phyloP scores from a whole-genome alignment of 352 stramenopile genomes.

The Peronospora belbahrii region DNA sequence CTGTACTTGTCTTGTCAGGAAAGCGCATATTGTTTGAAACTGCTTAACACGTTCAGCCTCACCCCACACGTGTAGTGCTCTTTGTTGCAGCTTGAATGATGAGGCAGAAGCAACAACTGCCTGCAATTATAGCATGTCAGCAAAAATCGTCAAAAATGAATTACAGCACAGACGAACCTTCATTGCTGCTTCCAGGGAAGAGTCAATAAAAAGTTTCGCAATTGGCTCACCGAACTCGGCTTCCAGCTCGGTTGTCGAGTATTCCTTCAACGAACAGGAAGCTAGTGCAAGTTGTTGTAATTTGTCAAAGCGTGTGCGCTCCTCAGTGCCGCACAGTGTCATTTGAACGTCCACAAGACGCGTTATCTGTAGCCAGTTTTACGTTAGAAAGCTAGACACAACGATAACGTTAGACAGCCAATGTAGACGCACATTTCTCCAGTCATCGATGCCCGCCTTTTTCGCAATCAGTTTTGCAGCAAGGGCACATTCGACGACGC shows the following conservation, averaged over 20 bases:
- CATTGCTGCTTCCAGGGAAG: conserved; percentile 22
- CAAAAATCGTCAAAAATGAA: background rate
- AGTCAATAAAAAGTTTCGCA: conserved; percentile 24
- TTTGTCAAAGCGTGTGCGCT: conserved; percentile 12
- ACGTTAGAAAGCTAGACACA: background rate
- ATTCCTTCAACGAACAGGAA: conserved; percentile 23
- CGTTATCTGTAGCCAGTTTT: conserved; percentile 27
- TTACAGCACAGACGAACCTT: conserved; percentile 19
- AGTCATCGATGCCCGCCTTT: conserved; percentile 24
- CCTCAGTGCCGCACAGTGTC: conserved; percentile 7
- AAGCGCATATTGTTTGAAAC: conserved; percentile 31
- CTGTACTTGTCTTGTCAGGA: conserved; percentile 1
- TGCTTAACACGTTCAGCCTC: conserved; percentile 55
- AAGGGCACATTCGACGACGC: conserved; percentile 69
- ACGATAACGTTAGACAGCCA: background rate
- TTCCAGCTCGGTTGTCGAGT: conserved; percentile 24
- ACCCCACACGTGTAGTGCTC: conserved; percentile 58
- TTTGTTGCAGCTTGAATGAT: conserved; percentile 44
- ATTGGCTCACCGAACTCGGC: conserved; percentile 18
- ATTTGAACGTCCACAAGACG: conserved; percentile 37
- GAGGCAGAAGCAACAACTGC: conserved; percentile 24
- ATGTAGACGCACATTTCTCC: conserved; percentile 27
- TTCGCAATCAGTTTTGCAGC: conserved; percentile 65
- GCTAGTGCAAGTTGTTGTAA: conserved; percentile 22
- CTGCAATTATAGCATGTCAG: conserved; percentile 7